These are phyloP conservation scores for Amanita muscaria DNA, from an alignment of 768 basidiomycete genomes.

Conservation along the genomic window DNA sequence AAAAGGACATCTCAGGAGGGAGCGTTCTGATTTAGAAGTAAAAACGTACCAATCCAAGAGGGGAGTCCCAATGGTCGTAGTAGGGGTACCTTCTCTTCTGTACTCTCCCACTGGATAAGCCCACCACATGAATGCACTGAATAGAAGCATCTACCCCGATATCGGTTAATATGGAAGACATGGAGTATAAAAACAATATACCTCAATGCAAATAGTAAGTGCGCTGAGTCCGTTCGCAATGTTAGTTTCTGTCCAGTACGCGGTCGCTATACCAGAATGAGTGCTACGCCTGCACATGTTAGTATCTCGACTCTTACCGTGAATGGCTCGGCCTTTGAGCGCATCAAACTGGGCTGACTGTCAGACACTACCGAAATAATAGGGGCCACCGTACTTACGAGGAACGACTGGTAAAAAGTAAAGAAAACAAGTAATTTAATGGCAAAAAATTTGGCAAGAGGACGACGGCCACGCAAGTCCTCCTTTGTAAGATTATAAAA, in stretches of 20 bases:
- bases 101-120: conserved; percentile 66
- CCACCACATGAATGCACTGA: conserved; percentile 63
- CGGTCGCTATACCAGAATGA: conserved; percentile 32
- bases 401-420: conserved; percentile 69
- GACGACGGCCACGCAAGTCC: conserved; percentile 59
- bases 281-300: background rate
- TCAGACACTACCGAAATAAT: too few relatives aligned
- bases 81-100: conserved; percentile 22
- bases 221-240: conserved; percentile 71
- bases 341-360: conserved; percentile 37
- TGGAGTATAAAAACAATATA: conserved; percentile 16
- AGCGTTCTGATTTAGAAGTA: background rate
- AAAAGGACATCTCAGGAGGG: background rate
- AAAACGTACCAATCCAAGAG: conserved; percentile 44
- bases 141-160: conserved; percentile 58
- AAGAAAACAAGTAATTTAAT: conserved; percentile 78
- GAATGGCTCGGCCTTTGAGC: conserved; percentile 54
- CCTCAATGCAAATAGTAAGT: conserved; percentile 68
- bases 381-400: conserved; percentile 29
- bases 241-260: conserved; percentile 71
- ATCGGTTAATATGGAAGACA: background rate
- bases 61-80: conserved; percentile 51
- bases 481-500: conserved; percentile 71
- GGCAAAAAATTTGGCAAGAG: conserved; percentile 66
- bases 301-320: conserved; percentile 27